Conservation (phyloP, 2,329 filamentous ascomycete species). For the Alternaria metachromatica region DNA sequence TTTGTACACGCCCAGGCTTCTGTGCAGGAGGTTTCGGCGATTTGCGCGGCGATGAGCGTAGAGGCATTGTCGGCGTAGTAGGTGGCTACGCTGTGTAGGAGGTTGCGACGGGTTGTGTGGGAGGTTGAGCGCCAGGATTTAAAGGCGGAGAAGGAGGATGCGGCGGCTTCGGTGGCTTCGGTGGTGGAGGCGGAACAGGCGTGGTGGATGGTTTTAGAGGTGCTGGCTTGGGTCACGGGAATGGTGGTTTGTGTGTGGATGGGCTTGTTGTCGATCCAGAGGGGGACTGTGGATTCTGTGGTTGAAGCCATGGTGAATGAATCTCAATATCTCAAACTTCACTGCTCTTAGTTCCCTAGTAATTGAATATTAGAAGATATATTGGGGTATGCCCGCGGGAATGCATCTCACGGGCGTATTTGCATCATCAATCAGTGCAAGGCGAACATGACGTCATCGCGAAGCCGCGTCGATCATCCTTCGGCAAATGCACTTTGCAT, state of each 20-base stretch:
- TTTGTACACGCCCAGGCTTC: constrained; percentile 48
- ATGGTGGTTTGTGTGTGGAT: constrained; percentile 51
- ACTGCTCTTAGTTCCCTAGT: not conserved
- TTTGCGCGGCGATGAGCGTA: constrained; percentile 66
- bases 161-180: constrained; percentile 61
- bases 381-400: not conserved
- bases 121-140: constrained; percentile 69
- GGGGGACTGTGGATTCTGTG: constrained; percentile 38
- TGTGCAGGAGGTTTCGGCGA: constrained; percentile 60
- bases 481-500: constrained; percentile 3
- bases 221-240: constrained; percentile 62
- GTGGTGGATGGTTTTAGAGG: constrained; percentile 59
- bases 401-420: not conserved
- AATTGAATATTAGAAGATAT: not conserved
- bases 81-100: constrained; percentile 71
- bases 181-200: constrained; percentile 61
- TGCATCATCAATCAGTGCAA: not conserved
- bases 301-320: not conserved
- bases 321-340: not conserved
- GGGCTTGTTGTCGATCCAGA: constrained; percentile 54
- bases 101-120: constrained; percentile 67
- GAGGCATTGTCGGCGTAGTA: constrained; percentile 64
- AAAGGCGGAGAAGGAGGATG: constrained; percentile 69
- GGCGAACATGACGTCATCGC: constrained; percentile 1
- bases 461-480: not conserved